These are phyloP conservation scores for Colletotrichum coccodes DNA, from an alignment of 2,329 filamentous ascomycete species.

Conservation along the genomic window DNA sequence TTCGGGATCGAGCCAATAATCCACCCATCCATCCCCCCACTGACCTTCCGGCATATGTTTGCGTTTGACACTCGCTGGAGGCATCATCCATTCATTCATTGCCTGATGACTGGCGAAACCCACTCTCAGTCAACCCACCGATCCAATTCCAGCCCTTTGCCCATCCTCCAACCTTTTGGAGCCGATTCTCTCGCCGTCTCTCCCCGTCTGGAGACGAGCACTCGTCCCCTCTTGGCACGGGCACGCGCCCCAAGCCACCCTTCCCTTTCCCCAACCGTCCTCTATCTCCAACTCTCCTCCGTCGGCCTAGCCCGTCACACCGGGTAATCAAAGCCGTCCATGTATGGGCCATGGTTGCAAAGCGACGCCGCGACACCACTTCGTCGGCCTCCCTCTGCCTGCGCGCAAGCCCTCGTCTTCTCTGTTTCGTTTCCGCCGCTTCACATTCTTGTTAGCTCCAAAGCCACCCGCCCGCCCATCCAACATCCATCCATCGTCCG, in stretches of 20 bases:
- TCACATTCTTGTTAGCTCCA: constrained; percentile 1
- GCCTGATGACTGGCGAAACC: constrained; percentile 6
- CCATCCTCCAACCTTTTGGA: constrained; percentile 17
- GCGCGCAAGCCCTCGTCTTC: constrained; percentile 17
- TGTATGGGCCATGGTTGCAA: constrained; percentile 12
- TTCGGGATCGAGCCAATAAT: not conserved
- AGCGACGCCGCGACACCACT: not conserved
- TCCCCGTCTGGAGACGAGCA: constrained; percentile 11
- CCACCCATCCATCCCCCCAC: not conserved
- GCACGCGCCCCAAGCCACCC: not conserved
- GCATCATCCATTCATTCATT: constrained; percentile 21
- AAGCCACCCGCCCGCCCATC: constrained; percentile 3
- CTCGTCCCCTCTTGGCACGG: constrained; percentile 14
- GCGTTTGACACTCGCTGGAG: constrained; percentile 22
- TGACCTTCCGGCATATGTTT: constrained; percentile 12
- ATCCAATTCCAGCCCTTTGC: not conserved
- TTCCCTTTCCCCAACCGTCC: not conserved
- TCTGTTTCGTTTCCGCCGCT: constrained; percentile 27
- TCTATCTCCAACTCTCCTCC: not conserved
- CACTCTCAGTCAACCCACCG: constrained; percentile 2
- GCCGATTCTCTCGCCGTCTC: not conserved
- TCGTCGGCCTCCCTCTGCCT: not conserved
- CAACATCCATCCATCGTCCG: not conserved
- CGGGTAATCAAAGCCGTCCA: constrained; percentile 10
- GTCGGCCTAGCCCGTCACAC: constrained; percentile 21